Percentiles rank a stretch among this genome's conserved stretches.
phyloP scores from a whole-genome alignment of 352 stramenopile genomes.

The Thraustotheca clavata region DNA sequence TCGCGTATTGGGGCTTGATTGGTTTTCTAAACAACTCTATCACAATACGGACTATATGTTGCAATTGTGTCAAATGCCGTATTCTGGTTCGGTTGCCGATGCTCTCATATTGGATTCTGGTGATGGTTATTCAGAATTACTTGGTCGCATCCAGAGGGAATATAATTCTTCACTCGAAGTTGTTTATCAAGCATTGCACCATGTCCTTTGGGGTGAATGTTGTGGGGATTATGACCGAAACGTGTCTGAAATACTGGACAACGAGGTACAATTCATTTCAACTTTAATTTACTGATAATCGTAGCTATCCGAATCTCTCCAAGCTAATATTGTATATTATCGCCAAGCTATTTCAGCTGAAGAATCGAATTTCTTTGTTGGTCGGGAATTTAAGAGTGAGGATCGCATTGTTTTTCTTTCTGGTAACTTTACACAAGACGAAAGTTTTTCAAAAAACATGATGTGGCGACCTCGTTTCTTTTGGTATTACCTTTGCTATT shows the following conservation, averaged over 20 bases:
- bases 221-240: neutral
- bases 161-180: neutral
- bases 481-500: neutral
- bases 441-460: neutral
- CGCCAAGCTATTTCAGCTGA: neutral
- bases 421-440: conserved; percentile 3
- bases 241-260: neutral
- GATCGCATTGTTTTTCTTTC: neutral
- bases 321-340: neutral
- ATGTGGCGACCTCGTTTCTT: neutral
- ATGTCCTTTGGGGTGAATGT: neutral
- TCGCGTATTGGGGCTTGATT: conserved; percentile 12
- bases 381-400: neutral
- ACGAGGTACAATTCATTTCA: neutral
- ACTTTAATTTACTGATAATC: neutral
- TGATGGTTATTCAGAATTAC: neutral
- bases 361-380: neutral
- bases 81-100: neutral
- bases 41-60: conserved; percentile 13
- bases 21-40: conserved; percentile 13
- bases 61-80: neutral
- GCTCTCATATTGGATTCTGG: neutral
- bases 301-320: neutral
- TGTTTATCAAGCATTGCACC: neutral
- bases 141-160: neutral